Evolutionary conservation across 1,139 yeast species (phyloP).

Genomic region (Blastobotrys raffinosifermentans): DNA sequence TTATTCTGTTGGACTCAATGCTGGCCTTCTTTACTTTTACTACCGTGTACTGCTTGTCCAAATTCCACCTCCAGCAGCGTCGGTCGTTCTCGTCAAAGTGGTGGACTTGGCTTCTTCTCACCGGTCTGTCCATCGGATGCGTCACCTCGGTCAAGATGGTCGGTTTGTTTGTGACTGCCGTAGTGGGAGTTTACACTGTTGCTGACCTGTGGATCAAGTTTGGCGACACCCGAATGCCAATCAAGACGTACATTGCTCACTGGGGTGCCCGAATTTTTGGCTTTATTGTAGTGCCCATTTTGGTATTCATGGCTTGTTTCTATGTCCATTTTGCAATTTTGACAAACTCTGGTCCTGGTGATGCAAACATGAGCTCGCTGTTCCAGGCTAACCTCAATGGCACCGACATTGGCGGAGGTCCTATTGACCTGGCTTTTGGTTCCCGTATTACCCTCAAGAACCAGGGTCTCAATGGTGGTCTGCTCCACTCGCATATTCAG

Average conservation of each 20-base stretch:
- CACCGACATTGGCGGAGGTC: conserved; percentile 75
- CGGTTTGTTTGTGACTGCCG: conserved; percentile 76
- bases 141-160: conserved; percentile 91
- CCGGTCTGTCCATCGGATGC: conserved; percentile 85
- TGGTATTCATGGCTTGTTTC: conserved; percentile 65
- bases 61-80: conserved; percentile 70
- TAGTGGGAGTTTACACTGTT: conserved; percentile 81
- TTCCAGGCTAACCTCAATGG: conserved; percentile 92
- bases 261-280: conserved; percentile 67
- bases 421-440: conserved; percentile 79
- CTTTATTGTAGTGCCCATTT: conserved; percentile 67
- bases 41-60: conserved; percentile 68
- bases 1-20: conserved; percentile 94
- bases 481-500: conserved; percentile 92
- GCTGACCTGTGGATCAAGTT: conserved; percentile 65
- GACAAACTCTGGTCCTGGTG: conserved; percentile 87
- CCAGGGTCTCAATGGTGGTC: conserved; percentile 88
- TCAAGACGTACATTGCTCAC: conserved; percentile 47
- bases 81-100: conserved; percentile 68
- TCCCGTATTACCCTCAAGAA: conserved; percentile 77
- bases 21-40: conserved; percentile 84
- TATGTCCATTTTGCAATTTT: conserved; percentile 73
- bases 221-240: conserved; percentile 43
- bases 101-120: conserved; percentile 85
- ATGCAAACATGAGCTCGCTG: conserved; percentile 92